Base-by-base conservation (phyloP, 2,329 filamentous ascomycete genomes). In the Cladophialophora carrionii region DNA sequence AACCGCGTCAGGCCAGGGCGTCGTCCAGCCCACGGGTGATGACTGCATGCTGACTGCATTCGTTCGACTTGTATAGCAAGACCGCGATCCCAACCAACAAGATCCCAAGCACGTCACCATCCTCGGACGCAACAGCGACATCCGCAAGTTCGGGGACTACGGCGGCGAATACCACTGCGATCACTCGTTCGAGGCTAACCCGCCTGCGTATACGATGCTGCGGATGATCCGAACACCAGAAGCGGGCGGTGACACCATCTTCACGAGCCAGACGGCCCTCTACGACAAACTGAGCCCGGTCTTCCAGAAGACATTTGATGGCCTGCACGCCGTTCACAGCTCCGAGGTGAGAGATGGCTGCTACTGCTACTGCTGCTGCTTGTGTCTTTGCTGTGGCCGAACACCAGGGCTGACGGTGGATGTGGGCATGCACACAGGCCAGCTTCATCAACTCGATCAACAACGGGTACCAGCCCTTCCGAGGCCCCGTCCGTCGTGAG, bases 61-160 rank as follows among this genome's bases (percentile, higher is more conserved):
- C 12, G 3, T 41, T 24, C 32, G 22, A 22, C 56, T 5, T 48
- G 9, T 29, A 66, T 29, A 66, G 64, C 69, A 69, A 69, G 71
- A 71, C 57, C 65, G 71, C 41, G 71, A 71, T 61, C 71, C 69
- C 37, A 71, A 69, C 48, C 71, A 72, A 63, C 55, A 62, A 34
- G 71, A 72, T 64, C 71, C 69, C 51, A 64, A 63, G 14, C 70
- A 72, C 60, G 71, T 72, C 24, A 72, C 70, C 20, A 71, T 72
- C 54, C 43, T 72, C 31, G 71, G 71, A 17, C 68, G 68, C 4
- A 63, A 71, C 62, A 71, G 69, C 51, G 66, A 71, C 48, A 66
- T 70, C 43, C 69, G 70, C 29, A 66, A 57, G 29, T 68, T 65
- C 53, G 64, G 46, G 26, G 64, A 71, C 57, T 66, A 62, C 46